These are phyloP conservation scores for Cordyceps militaris DNA, from an alignment of 2,329 filamentous ascomycete species.

Conservation along the genomic window DNA sequence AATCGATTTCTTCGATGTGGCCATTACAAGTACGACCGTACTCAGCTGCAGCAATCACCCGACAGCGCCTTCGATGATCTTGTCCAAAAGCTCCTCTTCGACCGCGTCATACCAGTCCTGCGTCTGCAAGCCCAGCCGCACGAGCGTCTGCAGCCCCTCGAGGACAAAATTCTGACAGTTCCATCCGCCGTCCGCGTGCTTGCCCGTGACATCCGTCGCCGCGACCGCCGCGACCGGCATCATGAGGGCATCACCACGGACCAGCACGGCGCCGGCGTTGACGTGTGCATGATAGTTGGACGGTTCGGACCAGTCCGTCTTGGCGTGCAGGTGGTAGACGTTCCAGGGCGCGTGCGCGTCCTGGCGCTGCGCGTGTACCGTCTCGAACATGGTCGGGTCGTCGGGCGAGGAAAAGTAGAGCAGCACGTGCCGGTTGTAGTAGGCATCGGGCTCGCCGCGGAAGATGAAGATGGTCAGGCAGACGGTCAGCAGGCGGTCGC, in stretches of 20 bases:
- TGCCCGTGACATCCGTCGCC: neutral
- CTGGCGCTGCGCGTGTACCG: constrained; percentile 14
- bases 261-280: constrained; percentile 15
- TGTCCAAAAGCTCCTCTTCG: constrained; percentile 13
- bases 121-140: constrained; percentile 12
- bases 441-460: constrained; percentile 13
- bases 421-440: constrained; percentile 15
- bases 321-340: constrained; percentile 9
- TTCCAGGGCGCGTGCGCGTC: constrained; percentile 8
- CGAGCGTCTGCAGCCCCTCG: constrained; percentile 14
- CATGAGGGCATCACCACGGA: constrained; percentile 11
- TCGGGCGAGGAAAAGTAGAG: constrained; percentile 17
- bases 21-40: neutral
- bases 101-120: constrained; percentile 13
- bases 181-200: constrained; percentile 13
- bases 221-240: constrained; percentile 12
- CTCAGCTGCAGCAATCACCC: neutral
- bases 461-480: constrained; percentile 14
- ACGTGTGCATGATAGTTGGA: constrained; percentile 14
- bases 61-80: constrained; percentile 11
- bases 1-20: neutral
- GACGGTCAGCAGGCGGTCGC: constrained; percentile 7
- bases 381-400: constrained; percentile 11
- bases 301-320: constrained; percentile 13
- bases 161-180: constrained; percentile 16